Conservation (phyloP, 345 rosid genomes). For the Eucalyptus erythrocorys region DNA sequence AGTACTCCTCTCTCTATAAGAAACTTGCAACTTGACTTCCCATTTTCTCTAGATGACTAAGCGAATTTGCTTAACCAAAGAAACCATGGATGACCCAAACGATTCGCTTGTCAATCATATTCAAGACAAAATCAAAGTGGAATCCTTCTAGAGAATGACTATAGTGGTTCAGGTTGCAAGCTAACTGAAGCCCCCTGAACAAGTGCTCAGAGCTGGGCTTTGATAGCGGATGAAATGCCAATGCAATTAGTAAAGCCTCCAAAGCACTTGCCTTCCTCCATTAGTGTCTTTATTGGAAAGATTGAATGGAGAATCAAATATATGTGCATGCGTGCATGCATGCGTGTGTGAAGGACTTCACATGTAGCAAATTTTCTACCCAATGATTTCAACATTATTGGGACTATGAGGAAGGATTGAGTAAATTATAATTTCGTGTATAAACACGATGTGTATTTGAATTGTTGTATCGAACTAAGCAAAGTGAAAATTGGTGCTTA, state of each 20-base stretch:
- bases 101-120: neutral
- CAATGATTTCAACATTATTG: neutral
- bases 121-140: fast-evolving
- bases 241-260: neutral
- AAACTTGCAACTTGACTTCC: neutral
- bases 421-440: neutral
- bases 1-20: neutral
- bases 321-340: fast-evolving
- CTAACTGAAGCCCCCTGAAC: neutral
- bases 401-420: fast-evolving
- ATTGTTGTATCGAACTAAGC: neutral
- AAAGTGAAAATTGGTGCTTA: neutral
- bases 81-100: neutral
- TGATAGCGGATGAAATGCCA: too few relatives aligned
- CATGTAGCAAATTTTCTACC: neutral
- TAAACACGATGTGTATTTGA: too few relatives aligned
- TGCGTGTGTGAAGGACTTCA: too few relatives aligned
- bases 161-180: neutral
- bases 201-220: neutral
- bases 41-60: too few relatives aligned
- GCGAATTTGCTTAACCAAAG: neutral
- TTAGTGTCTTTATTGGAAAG: too few relatives aligned
- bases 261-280: neutral
- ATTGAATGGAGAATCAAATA: neutral
- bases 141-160: neutral